These are phyloP conservation scores for Somion occarium DNA, from an alignment of 1,284 basidiomycete species.

Conservation along the genomic window DNA sequence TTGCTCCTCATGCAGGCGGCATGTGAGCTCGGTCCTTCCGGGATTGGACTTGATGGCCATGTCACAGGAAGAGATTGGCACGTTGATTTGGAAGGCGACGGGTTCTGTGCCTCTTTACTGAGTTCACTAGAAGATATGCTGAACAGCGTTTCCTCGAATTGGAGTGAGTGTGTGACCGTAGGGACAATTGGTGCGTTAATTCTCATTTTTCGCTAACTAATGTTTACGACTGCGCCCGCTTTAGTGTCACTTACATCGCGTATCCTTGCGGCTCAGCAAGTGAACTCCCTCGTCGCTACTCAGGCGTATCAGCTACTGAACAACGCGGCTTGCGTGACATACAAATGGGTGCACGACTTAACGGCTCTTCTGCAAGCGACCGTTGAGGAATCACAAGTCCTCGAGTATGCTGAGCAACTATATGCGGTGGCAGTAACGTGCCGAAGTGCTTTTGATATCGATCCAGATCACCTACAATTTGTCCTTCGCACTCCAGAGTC, in stretches of 20 bases:
- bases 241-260: background rate
- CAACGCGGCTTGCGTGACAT: background rate
- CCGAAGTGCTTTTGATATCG: background rate
- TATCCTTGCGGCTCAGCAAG: background rate
- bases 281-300: background rate
- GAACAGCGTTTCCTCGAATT: background rate
- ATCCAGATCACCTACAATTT: background rate
- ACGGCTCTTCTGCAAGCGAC: background rate
- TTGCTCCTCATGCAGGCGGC: conserved; percentile 35
- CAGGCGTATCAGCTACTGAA: background rate
- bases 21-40: conserved; percentile 39
- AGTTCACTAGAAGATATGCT: background rate
- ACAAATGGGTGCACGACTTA: background rate
- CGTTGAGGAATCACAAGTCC: background rate
- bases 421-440: background rate
- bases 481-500: background rate
- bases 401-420: background rate
- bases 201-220: too few species aligned
- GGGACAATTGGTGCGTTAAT: background rate
- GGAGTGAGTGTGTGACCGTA: background rate
- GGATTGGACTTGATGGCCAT: too few species aligned
- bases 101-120: background rate
- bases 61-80: background rate
- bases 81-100: background rate
- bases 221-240: too few species aligned